phyloP scores from a whole-genome alignment of 768 basidiomycete species.

The Flagelloscypha sp. region DNA sequence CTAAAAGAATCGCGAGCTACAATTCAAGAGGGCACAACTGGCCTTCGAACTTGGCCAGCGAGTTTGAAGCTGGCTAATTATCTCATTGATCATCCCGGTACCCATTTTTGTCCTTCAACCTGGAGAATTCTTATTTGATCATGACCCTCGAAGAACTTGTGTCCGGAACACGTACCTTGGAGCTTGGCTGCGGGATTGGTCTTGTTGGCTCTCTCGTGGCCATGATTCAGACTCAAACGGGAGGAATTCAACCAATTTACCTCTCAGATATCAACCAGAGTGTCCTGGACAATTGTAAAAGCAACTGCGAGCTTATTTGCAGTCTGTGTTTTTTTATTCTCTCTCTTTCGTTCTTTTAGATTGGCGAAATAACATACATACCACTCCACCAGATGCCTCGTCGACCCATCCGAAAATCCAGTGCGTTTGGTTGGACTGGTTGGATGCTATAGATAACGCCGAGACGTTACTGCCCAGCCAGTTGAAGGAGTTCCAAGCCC shows the following conservation, averaged over 20 bases:
- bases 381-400: conserved; percentile 41
- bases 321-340: conserved; percentile 39
- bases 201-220: conserved; percentile 61
- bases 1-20: conserved; percentile 66
- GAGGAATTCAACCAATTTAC: conserved; percentile 22
- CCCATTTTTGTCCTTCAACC: conserved; percentile 2
- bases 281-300: conserved; percentile 52
- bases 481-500: conserved; percentile 36
- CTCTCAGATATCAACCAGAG: conserved; percentile 60
- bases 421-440: conserved; percentile 57
- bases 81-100: conserved; percentile 51
- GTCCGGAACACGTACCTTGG: conserved; percentile 42
- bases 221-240: conserved; percentile 34
- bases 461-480: conserved; percentile 19
- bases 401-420: conserved; percentile 37
- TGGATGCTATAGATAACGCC: conserved; percentile 36
- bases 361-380: not conserved
- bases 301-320: conserved; percentile 55
- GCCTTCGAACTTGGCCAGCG: conserved; percentile 73
- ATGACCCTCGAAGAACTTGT: conserved; percentile 31
- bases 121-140: conserved; percentile 7
- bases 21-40: conserved; percentile 72
- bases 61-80: conserved; percentile 59
- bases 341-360: not conserved
- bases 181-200: conserved; percentile 72